These are phyloP conservation scores for Fremontodendron californicum DNA, from an alignment of 345 rosid species.

Conservation along the genomic window DNA sequence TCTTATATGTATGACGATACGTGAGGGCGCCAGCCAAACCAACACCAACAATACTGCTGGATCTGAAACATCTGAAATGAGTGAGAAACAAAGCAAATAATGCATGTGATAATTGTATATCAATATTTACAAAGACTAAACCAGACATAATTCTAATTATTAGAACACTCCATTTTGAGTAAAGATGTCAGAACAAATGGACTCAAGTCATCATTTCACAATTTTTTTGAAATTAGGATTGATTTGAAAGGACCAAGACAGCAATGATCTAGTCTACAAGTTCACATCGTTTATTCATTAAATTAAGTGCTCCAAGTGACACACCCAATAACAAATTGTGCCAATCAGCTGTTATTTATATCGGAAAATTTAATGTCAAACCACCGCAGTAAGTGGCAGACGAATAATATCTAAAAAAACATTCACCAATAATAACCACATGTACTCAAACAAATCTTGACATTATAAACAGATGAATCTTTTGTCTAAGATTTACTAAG, in stretches of 20 bases:
- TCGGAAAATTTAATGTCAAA: neutral
- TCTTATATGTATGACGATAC: conserved; percentile 1
- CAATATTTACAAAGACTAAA: neutral
- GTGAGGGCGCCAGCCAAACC: neutral
- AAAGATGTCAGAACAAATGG: neutral
- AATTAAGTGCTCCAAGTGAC: no score
- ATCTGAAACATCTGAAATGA: neutral
- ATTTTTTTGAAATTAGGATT: neutral
- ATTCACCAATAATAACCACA: neutral
- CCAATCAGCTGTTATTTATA: neutral
- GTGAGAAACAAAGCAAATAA: neutral
- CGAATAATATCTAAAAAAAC: neutral
- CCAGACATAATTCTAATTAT: neutral
- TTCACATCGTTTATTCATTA: neutral
- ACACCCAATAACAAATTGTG: neutral
- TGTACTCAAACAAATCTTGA: neutral
- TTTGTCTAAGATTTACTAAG: neutral
- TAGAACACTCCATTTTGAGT: neutral
- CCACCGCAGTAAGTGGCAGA: neutral
- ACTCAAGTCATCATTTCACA: neutral
- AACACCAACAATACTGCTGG: neutral
- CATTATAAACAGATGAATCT: neutral
- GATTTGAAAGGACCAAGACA: neutral
- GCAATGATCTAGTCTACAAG: neutral
- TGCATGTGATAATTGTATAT: neutral